These are phyloP conservation scores for Capsicum baccatum DNA, from an alignment of 257 asterid species.

Conservation along the genomic window DNA sequence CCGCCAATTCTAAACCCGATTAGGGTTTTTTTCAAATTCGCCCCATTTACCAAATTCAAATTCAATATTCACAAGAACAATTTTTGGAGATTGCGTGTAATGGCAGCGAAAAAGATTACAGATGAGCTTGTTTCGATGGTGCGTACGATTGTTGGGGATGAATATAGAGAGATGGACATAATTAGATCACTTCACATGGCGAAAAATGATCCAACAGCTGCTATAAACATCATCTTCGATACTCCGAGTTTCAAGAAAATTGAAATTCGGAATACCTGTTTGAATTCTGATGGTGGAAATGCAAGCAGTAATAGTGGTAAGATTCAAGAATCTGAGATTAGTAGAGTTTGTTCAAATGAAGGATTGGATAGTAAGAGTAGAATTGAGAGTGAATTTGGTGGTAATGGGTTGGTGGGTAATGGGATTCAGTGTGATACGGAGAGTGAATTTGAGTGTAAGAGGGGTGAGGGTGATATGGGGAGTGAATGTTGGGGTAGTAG, in stretches of 20 bases:
- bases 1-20: slow-evolving; percentile 6
- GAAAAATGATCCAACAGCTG: slow-evolving; percentile 85
- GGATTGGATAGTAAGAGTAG: not conserved
- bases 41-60: not conserved
- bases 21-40: slow-evolving; percentile 29
- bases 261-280: slow-evolving; percentile 39
- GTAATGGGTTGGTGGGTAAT: slow-evolving; percentile 41
- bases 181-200: slow-evolving; percentile 97
- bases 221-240: slow-evolving; percentile 85
- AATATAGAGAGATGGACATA: slow-evolving; percentile 79
- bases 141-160: slow-evolving; percentile 78
- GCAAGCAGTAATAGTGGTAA: not conserved
- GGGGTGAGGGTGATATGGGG: slow-evolving; percentile 24
- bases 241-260: slow-evolving; percentile 60
- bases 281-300: slow-evolving; percentile 37
- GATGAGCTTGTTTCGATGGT: slow-evolving; percentile 76
- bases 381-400: slow-evolving; percentile 25
- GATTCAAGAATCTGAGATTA: not conserved
- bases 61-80: not conserved
- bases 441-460: slow-evolving; percentile 51
- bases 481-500: slow-evolving; percentile 30
- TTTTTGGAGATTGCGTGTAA: slow-evolving; percentile 12
- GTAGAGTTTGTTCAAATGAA: slow-evolving; percentile 36
- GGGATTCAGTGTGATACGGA: slow-evolving; percentile 33
- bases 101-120: slow-evolving; percentile 65